These are phyloP conservation scores for Argentina anserina DNA, from an alignment of 306 rosid species.

Conservation along the genomic window DNA sequence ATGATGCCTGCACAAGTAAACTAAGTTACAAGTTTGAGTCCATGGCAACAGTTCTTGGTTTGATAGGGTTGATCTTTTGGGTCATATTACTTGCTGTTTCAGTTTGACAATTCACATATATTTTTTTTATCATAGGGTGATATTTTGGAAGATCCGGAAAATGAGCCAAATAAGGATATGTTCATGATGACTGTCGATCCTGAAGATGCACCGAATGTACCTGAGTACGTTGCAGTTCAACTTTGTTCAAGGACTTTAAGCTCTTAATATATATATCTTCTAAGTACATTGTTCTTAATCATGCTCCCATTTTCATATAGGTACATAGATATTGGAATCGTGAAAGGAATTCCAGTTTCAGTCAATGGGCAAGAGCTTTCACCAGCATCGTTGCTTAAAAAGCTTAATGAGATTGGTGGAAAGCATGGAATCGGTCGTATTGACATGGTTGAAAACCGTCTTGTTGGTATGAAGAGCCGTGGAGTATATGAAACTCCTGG, in stretches of 20 bases:
- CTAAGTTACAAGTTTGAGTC: neutral
- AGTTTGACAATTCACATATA: neutral
- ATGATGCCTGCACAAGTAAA: neutral
- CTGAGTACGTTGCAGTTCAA: constrained; percentile 54
- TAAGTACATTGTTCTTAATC: neutral
- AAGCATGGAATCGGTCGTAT: constrained; percentile 85
- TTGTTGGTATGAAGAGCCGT: constrained; percentile 93
- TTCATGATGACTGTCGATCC: constrained; percentile 85
- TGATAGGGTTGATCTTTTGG: neutral
- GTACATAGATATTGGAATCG: constrained; percentile 74
- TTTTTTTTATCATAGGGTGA: constrained; percentile 56
- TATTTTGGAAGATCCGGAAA: constrained; percentile 82
- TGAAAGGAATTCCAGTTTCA: constrained; percentile 67
- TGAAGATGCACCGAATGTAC: constrained; percentile 77
- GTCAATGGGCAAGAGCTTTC: constrained; percentile 66
- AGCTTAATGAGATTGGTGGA: constrained; percentile 81
- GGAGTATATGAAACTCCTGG: constrained; percentile 98
- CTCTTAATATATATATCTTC: neutral
- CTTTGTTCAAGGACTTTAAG: neutral
- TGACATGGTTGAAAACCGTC: constrained; percentile 92
- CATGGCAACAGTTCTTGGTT: neutral
- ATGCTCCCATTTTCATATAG: constrained; percentile 32
- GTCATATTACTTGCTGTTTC: neutral
- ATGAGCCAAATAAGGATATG: constrained; percentile 88
- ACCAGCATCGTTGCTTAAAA: constrained; percentile 69